A percentile compares a stretch with the other conserved stretches of the same genome.
Conservation (phyloP, 2,329 filamentous ascomycete species). For the Fusarium circinatum region DNA sequence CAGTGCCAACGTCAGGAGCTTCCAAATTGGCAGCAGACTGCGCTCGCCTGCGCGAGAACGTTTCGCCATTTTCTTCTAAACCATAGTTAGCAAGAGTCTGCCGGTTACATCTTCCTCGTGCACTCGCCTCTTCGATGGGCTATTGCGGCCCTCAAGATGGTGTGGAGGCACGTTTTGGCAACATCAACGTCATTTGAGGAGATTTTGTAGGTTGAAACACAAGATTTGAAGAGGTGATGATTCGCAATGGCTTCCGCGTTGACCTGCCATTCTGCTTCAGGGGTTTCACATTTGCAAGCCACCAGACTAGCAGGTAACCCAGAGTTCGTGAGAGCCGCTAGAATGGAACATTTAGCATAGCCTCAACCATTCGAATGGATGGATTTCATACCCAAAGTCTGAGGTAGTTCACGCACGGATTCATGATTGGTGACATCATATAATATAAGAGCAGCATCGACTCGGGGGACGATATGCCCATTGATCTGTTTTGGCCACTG, state of each 20-base stretch:
- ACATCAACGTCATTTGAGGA: slow-evolving; percentile 76
- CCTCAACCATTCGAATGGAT: neutral
- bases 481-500: slow-evolving; percentile 75
- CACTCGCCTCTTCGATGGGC: slow-evolving; percentile 70
- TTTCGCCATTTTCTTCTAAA: slow-evolving; percentile 56
- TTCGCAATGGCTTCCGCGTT: slow-evolving; percentile 71
- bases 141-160: slow-evolving; percentile 78
- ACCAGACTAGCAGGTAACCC: slow-evolving; percentile 82
- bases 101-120: neutral
- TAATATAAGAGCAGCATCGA: slow-evolving; percentile 86
- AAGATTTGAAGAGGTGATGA: slow-evolving; percentile 73
- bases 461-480: slow-evolving; percentile 75
- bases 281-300: slow-evolving; percentile 89
- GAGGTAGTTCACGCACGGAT: slow-evolving; percentile 78
- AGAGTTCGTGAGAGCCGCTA: slow-evolving; percentile 79
- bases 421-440: slow-evolving; percentile 87
- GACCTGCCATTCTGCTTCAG: slow-evolving; percentile 75
- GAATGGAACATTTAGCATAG: slow-evolving; percentile 10
- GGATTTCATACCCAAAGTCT: slow-evolving; percentile 73
- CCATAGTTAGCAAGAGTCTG: neutral
- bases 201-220: slow-evolving; percentile 78
- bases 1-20: slow-evolving; percentile 59
- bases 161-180: slow-evolving; percentile 78
- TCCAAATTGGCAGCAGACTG: slow-evolving; percentile 72
- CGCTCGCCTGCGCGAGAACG: slow-evolving; percentile 63